Base-by-base conservation (phyloP, 495 filamentous ascomycete genomes). In the Penicillium arizonense region DNA sequence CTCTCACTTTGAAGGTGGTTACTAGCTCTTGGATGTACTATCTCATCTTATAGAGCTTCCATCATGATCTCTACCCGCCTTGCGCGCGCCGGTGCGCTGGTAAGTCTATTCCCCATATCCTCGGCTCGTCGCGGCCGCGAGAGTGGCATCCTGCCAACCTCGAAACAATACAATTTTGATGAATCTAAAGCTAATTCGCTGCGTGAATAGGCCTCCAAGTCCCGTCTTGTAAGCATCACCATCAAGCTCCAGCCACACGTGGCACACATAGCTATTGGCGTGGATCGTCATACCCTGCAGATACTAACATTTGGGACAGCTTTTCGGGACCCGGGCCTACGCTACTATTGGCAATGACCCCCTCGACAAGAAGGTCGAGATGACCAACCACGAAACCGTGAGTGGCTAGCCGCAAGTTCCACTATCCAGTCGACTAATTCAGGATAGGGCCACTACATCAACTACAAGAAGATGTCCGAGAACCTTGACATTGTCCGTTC, bases 401-500 rank as follows among this genome's bases (percentile, higher is more conserved):
- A 64, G 72, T 63, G 36, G 55, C 41, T 40, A 38, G 47, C 26
- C 36, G 18, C 9, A 8, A 30, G 6, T 32, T 10, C 38, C 33
- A 50, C 26, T 38, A 34, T 21, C 30, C 30, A 34, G 18, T 30
- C 16, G 16, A 33, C 48, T 50, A 43, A 50, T 30, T 41, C 10
- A 43, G 37, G 44, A 50, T 35, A 84, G 82, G 87, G 87, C 51
- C 84, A 90, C 70, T 88, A 82, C 78, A 89, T 90, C 70, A 87
- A 89, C 73, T 80, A 79, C 71, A 91, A 88, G 85, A 96, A 96
- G 82, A 97, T 97, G 93, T 89, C 87, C 62, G 90, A 97, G 81
- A 97, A 97, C 82, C 85, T 98, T 38, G 77, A 84, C 58, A 82
- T 97, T 69, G 94, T 97, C 58, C 89, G 95, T 62, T 67, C 74